Percentiles rank a stretch among this genome's conserved stretches.
Evolutionary conservation across 2,329 filamentous ascomycete genomes (phyloP).

Genomic region (Trichoderma sp.): DNA sequence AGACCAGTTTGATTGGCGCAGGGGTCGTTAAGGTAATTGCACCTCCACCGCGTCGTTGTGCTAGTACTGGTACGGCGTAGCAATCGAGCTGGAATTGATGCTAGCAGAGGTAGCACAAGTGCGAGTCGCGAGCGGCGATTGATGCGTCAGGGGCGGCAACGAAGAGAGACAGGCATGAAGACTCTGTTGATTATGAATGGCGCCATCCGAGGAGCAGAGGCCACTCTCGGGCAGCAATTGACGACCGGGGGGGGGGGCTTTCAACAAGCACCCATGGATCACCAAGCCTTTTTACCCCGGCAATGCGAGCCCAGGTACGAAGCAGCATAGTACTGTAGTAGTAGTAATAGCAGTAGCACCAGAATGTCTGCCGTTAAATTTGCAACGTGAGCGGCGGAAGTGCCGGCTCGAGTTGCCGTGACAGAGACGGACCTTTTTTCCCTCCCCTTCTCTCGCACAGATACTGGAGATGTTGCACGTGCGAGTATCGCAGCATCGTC

Average conservation of each 20-base stretch:
- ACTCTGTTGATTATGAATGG: neutral
- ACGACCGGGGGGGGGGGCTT: neutral
- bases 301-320: neutral
- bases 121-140: neutral
- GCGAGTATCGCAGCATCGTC: neutral
- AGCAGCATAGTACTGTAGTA: too few relatives aligned
- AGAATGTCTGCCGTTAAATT: neutral
- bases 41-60: neutral
- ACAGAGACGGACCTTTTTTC: neutral
- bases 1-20: slow-evolving; percentile 17
- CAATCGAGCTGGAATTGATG: neutral
- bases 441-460: neutral
- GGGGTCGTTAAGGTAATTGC: slow-evolving; percentile 3
- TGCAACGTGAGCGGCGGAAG: neutral
- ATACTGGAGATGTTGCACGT: neutral
- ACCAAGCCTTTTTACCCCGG: neutral
- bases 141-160: slow-evolving; percentile 6
- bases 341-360: slow-evolving; percentile 6
- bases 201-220: neutral
- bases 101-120: neutral
- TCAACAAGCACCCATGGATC: neutral
- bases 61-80: neutral
- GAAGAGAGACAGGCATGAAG: neutral
- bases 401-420: slow-evolving; percentile 5
- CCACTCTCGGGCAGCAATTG: neutral